phyloP scores from a whole-genome alignment of 2,329 filamentous ascomycete species.

The Gaeumannomyces tritici region DNA sequence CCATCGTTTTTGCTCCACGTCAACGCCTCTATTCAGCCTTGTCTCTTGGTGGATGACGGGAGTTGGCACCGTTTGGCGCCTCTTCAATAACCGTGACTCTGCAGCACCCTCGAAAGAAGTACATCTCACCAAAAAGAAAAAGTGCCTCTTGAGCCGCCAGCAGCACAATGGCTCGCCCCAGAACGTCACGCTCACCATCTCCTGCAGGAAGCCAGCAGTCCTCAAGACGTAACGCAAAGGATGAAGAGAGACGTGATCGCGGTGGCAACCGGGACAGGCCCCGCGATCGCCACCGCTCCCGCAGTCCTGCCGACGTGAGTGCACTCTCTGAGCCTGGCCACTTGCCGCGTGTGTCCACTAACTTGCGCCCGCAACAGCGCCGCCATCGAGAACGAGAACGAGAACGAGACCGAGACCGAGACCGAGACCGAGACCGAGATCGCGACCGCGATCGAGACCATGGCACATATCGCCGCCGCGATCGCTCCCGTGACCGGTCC shows the following conservation, averaged over 20 bases:
- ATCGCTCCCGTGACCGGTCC: conserved; percentile 66
- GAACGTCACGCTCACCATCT: conserved; percentile 79
- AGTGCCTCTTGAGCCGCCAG: conserved; percentile 19
- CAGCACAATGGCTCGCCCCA: conserved; percentile 49
- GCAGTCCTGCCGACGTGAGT: conserved; percentile 53
- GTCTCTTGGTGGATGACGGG: background rate
- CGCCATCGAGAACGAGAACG: conserved; percentile 34
- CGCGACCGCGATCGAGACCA: conserved; percentile 37
- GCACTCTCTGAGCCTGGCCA: conserved; percentile 9
- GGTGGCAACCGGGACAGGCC: conserved; percentile 37
- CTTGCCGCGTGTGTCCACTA: conserved; percentile 27
- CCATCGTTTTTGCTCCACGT: background rate
- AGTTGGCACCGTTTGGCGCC: background rate
- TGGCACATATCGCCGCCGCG: conserved; percentile 54
- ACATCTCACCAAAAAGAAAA: conserved; percentile 17
- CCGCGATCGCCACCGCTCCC: conserved; percentile 46
- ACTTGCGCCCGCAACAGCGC: conserved; percentile 30
- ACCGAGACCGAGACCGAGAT: conserved; percentile 28
- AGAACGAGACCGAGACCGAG: conserved; percentile 6
- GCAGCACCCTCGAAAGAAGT: conserved; percentile 12
- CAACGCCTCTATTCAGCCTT: background rate
- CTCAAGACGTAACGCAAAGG: conserved; percentile 58
- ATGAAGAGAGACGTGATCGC: conserved; percentile 46
- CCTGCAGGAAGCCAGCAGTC: conserved; percentile 78
- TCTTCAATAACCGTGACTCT: background rate